Evolutionary conservation across 306 rosid species (phyloP).

Genomic region (Lathyrus tuberosus): DNA sequence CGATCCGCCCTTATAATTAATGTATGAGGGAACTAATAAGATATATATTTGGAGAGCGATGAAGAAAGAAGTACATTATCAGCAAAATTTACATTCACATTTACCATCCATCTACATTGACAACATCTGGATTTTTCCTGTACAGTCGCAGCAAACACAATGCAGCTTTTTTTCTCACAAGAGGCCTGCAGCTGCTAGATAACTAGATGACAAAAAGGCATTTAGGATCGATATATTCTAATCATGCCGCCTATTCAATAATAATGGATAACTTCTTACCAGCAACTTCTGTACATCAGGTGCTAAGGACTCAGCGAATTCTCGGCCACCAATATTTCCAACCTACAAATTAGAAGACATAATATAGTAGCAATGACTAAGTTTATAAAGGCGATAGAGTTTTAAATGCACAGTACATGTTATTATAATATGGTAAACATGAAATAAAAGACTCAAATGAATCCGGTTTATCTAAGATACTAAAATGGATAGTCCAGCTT

Average conservation of each 20-base stretch:
- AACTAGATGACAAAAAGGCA: slow-evolving; percentile 56
- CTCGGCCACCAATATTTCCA: slow-evolving; percentile 99
- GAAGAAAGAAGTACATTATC: slow-evolving; percentile 27
- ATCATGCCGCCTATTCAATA: slow-evolving; percentile 12
- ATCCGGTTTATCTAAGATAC: neutral
- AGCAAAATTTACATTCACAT: slow-evolving; percentile 42
- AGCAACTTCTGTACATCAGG: slow-evolving; percentile 96
- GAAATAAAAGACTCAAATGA: slow-evolving; percentile 16
- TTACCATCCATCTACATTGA: slow-evolving; percentile 99
- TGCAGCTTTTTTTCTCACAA: slow-evolving; percentile 97
- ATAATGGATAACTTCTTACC: slow-evolving; percentile 56
- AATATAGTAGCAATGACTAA: slow-evolving; percentile 31
- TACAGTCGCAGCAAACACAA: slow-evolving; percentile 91
- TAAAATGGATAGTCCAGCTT: slow-evolving; percentile 21
- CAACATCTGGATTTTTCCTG: slow-evolving; percentile 99
- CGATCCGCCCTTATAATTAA: slow-evolving; percentile 85
- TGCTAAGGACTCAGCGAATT: slow-evolving; percentile 96
- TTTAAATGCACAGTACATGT: slow-evolving; percentile 23
- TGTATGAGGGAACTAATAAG: slow-evolving; percentile 33
- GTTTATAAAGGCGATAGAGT: slow-evolving; percentile 12
- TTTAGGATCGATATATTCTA: slow-evolving; percentile 43
- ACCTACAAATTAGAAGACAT: slow-evolving; percentile 60
- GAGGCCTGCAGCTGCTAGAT: slow-evolving; percentile 99
- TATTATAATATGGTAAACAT: slow-evolving; percentile 17
- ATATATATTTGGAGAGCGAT: slow-evolving; percentile 15